Base-by-base conservation (phyloP, 192 early-diverging fungal species). In the Mortierella claussenii region DNA sequence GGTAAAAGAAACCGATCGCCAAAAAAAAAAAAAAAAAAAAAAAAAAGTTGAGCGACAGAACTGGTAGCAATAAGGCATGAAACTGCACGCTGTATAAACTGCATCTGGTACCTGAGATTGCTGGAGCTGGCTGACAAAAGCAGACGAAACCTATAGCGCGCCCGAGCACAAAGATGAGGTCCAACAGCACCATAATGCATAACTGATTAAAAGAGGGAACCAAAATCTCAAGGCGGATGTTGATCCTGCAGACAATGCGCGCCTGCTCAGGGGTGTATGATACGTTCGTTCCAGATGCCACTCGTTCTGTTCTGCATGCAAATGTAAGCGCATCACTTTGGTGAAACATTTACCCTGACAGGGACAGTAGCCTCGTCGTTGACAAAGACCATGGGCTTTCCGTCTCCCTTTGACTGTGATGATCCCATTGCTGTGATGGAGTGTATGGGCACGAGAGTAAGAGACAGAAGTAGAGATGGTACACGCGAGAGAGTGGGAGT, bases 311-410 rank as follows among this genome's bases (percentile, higher is more conserved):
- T n/a, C n/a, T n/a, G 37, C 13, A 13, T 40, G 37, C 13, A 13
- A 10, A 40, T 40, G 37, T 40, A 10, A 13, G 13, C 13, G 37
- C 7, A 40, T 13, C 37, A 40, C 37, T 40, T 40, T 40, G 37
- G 37, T 13, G 37, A 40, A 40, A 13, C 37, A 40, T 37, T 76
- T 76, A 76, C 73, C 53, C 73, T 76, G 52, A 76, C 64, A 61
- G 73, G 73, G 31, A 76, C 65, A 26, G 71, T 42, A 42, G 65
- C 48, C 24, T 76, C 73, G 50, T 76, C 73, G 36, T 67, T 76
- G 53, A 76, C 73, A 67, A 76, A 76, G 54, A 76, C 73, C 73
- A 76, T 66, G 32, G 73, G 73, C 28, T 60, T 27, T 18, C 23
- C 18, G 31, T 75, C 63, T 54, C 55, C 64, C 53, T 76, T 76